Percentiles rank a stretch among this genome's conserved stretches.
Evolutionary conservation across 805 yeast genomes (phyloP).

Genomic region (Cyberlindnera petersonii): DNA sequence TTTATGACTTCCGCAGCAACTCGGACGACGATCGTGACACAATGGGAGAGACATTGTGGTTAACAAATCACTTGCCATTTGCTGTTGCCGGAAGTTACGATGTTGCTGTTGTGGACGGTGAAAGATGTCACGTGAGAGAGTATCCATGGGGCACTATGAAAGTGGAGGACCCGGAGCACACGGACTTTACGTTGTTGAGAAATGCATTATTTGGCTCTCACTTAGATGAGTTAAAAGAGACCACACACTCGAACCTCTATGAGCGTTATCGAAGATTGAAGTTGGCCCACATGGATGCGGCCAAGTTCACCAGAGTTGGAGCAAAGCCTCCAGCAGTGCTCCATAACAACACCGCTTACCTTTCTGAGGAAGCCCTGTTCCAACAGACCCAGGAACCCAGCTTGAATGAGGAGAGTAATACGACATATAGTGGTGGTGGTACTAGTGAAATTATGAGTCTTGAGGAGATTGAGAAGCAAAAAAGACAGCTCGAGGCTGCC

Average conservation of each 20-base stretch:
- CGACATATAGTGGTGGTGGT: not conserved
- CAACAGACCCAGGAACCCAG: no score
- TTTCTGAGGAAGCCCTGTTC: slow-evolving; percentile 1
- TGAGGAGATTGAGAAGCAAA: slow-evolving; percentile 20
- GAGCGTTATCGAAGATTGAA: slow-evolving; percentile 76
- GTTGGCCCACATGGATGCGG: slow-evolving; percentile 29
- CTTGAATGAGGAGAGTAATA: no score
- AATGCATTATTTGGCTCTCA: slow-evolving; percentile 74
- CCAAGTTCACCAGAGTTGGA: not conserved
- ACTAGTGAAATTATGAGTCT: slow-evolving; percentile 8
- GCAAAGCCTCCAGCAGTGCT: not conserved
- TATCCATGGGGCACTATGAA: slow-evolving; percentile 69
- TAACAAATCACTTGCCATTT: slow-evolving; percentile 55
- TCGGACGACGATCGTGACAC: slow-evolving; percentile 17
- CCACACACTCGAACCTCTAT: slow-evolving; percentile 70
- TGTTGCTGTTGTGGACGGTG: slow-evolving; percentile 28
- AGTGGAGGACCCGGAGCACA: slow-evolving; percentile 52
- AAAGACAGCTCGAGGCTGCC: slow-evolving; percentile 17
- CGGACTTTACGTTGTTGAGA: slow-evolving; percentile 69
- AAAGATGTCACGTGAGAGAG: slow-evolving; percentile 44
- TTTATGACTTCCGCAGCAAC: slow-evolving; percentile 63
- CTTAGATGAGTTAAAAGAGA: slow-evolving; percentile 76
- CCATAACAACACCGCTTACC: slow-evolving; percentile 1
- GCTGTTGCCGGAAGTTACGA: slow-evolving; percentile 60
- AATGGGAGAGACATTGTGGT: slow-evolving; percentile 28